A percentile compares a stretch with the other conserved stretches of the same genome.
These are phyloP conservation scores for Neonectria ditissima DNA, from an alignment of 2,329 filamentous ascomycete genomes.

Conservation along the genomic window DNA sequence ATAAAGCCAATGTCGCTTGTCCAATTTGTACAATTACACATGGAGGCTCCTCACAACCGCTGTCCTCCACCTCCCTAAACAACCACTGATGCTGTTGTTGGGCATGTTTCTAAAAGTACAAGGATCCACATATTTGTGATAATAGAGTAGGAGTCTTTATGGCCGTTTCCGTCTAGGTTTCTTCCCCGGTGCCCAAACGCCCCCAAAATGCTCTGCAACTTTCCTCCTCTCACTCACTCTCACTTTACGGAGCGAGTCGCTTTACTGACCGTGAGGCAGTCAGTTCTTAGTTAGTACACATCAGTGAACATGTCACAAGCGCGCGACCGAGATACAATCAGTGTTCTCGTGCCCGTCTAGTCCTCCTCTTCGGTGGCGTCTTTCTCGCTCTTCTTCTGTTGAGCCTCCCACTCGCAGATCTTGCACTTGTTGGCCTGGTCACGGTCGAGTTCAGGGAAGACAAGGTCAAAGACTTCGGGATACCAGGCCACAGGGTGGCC, in stretches of 20 bases:
- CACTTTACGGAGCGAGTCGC: constrained; percentile 18
- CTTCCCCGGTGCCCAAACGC: constrained; percentile 45
- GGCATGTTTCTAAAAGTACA: constrained; percentile 47
- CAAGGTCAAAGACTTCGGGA: constrained; percentile 88
- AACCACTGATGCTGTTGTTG: constrained; percentile 35
- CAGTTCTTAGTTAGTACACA: constrained; percentile 11
- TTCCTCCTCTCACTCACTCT: constrained; percentile 13
- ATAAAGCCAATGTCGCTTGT: constrained; percentile 38
- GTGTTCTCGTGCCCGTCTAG: constrained; percentile 36
- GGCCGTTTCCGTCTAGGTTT: constrained; percentile 46
- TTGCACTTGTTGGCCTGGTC: constrained; percentile 82
- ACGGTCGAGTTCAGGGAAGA: constrained; percentile 85
- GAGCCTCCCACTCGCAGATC: constrained; percentile 65
- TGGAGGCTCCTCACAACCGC: constrained; percentile 33
- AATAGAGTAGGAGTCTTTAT: constrained; percentile 48
- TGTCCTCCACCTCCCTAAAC: constrained; percentile 28
- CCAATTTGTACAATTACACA: constrained; percentile 45
- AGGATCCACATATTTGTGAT: constrained; percentile 39
- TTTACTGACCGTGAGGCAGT: constrained; percentile 8
- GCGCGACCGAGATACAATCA: not conserved
- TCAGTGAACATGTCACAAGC: constrained; percentile 1
- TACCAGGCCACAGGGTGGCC: constrained; percentile 95
- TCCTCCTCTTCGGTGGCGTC: constrained; percentile 53
- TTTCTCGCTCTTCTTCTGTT: constrained; percentile 53
- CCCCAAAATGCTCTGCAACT: constrained; percentile 38